These are phyloP conservation scores for Amaranthus tricolor DNA, from an alignment of 179 eudicot genomes.

Conservation along the genomic window DNA sequence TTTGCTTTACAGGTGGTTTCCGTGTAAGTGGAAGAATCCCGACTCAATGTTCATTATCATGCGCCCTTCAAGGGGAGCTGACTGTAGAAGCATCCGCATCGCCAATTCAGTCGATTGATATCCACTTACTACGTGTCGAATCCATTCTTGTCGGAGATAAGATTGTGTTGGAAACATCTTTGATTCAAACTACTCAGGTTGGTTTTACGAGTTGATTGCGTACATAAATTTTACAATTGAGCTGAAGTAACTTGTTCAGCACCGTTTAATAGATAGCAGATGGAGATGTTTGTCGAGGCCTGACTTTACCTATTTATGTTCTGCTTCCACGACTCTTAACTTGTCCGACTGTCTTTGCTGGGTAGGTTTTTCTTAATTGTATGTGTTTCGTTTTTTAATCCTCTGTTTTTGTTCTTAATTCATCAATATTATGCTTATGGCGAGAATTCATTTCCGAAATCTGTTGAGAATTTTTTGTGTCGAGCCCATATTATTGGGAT, in stretches of 20 bases:
- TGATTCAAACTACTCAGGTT: conserved; percentile 73
- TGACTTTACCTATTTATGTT: conserved; percentile 57
- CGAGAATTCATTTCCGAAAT: not conserved
- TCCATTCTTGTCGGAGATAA: conserved; percentile 68
- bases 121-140: conserved; percentile 69
- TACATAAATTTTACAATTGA: not conserved
- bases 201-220: not conserved
- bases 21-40: conserved; percentile 57
- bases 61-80: conserved; percentile 59
- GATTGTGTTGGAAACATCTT: conserved; percentile 56
- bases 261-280: conserved; percentile 57
- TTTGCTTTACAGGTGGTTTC: conserved; percentile 51
- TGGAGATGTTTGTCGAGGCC: conserved; percentile 65
- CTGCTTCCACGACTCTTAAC: conserved; percentile 74
- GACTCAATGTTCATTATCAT: conserved; percentile 57
- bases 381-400: not conserved
- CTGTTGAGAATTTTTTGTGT: not conserved
- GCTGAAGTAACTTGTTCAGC: not conserved
- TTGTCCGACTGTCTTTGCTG: conserved; percentile 65
- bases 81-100: conserved; percentile 64
- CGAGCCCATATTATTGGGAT: too few relatives aligned
- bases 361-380: conserved; percentile 39
- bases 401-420: not conserved
- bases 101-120: conserved; percentile 66
- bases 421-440: not conserved